Conservation (phyloP, 2,329 filamentous ascomycete genomes). For the Diaporthe ampelina region DNA sequence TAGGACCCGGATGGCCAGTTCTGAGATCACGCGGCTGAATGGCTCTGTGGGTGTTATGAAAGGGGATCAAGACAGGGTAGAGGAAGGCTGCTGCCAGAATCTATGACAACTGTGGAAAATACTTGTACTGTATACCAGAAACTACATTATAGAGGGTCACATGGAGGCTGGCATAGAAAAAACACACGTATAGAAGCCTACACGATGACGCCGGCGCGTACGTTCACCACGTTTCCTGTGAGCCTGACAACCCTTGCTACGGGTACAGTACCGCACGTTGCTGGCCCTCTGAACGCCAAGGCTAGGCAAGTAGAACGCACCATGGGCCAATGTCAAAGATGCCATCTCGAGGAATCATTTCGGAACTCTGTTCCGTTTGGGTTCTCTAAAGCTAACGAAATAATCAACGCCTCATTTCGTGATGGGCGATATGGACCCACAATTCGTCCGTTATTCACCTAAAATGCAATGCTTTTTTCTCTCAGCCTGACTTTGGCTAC, state of each 20-base stretch:
- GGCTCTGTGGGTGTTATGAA: neutral
- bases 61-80: neutral
- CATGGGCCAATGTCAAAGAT: neutral
- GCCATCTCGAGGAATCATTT: neutral
- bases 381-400: conserved; percentile 32
- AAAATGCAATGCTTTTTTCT: conserved; percentile 33
- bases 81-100: neutral
- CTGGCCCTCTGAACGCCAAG: neutral
- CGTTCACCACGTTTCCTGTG: neutral
- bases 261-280: neutral
- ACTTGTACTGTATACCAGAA: conserved; percentile 28
- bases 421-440: conserved; percentile 31
- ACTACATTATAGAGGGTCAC: conserved; percentile 11
- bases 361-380: conserved; percentile 8
- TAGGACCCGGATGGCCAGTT: conserved; percentile 47
- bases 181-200: conserved; percentile 7
- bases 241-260: too few relatives aligned
- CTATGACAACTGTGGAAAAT: neutral
- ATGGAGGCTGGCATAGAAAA: conserved; percentile 27
- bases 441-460: conserved; percentile 25
- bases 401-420: conserved; percentile 27
- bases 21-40: neutral
- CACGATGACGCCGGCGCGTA: neutral
- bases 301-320: neutral
- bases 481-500: conserved; percentile 8